Conservation (phyloP, 306 rosid genomes). For the Dalbergia oliveri region DNA sequence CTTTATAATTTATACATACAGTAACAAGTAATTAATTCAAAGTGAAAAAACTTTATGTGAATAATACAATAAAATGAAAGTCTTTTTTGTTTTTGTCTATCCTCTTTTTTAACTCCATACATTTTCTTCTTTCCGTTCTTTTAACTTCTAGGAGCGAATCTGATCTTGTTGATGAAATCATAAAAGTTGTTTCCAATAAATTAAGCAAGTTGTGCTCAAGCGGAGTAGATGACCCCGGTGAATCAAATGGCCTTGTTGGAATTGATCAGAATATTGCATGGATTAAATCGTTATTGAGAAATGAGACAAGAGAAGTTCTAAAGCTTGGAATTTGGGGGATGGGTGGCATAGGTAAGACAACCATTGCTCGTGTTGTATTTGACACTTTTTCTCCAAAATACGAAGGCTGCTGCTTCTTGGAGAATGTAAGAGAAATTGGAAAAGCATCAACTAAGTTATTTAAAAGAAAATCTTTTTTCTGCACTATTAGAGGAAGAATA, state of each 20-base stretch:
- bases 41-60: too few species aligned
- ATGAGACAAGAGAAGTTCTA: background rate
- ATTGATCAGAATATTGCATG: background rate
- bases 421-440: background rate
- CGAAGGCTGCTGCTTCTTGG: background rate
- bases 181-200: background rate
- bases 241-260: background rate
- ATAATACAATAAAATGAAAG: too few species aligned
- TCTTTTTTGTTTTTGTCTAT: too few species aligned
- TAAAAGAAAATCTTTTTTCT: background rate
- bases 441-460: background rate
- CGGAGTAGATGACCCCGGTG: background rate
- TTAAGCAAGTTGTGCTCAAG: background rate
- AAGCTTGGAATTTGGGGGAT: background rate
- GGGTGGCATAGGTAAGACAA: slow-evolving; percentile 2
- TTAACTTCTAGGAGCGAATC: background rate
- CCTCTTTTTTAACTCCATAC: background rate
- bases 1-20: too few species aligned
- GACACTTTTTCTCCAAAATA: background rate
- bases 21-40: too few species aligned
- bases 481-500: background rate
- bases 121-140: background rate
- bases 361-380: background rate
- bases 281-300: too few species aligned
- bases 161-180: background rate